phyloP scores from a whole-genome alignment of 2,329 filamentous ascomycete genomes.

The Colletotrichum noveboracense region DNA sequence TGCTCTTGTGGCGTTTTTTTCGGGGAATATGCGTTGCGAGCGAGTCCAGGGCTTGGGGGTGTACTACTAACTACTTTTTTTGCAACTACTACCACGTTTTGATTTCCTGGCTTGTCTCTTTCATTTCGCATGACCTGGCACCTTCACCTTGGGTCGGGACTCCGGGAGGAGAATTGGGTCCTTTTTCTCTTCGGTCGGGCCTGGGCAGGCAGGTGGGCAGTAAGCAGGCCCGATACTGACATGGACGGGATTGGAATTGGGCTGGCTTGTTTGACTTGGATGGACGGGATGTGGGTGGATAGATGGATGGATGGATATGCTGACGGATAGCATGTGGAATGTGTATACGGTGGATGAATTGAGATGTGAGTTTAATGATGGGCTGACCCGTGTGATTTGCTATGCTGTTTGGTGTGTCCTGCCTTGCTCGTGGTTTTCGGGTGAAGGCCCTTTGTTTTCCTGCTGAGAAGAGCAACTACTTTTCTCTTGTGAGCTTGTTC shows the following conservation, averaged over 20 bases:
- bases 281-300: constrained; percentile 1
- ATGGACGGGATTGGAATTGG: not conserved
- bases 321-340: not conserved
- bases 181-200: not conserved
- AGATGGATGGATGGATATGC: not conserved
- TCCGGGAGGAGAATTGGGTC: not conserved
- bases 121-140: not conserved
- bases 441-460: not conserved
- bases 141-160: not conserved
- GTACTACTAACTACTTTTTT: not conserved
- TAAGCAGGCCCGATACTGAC: not conserved
- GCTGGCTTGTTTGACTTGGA: not conserved
- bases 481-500: not conserved
- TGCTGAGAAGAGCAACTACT: not conserved
- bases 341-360: not conserved
- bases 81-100: not conserved
- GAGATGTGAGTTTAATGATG: not conserved
- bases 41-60: constrained; percentile 6
- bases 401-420: not conserved
- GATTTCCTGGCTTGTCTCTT: not conserved
- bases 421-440: not conserved
- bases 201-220: constrained; percentile 4
- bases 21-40: constrained; percentile 13
- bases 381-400: not conserved
- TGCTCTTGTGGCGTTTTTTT: constrained; percentile 1